Evolutionary conservation across 1,139 yeast genomes (phyloP).

Genomic region (Taphrina confusa): DNA sequence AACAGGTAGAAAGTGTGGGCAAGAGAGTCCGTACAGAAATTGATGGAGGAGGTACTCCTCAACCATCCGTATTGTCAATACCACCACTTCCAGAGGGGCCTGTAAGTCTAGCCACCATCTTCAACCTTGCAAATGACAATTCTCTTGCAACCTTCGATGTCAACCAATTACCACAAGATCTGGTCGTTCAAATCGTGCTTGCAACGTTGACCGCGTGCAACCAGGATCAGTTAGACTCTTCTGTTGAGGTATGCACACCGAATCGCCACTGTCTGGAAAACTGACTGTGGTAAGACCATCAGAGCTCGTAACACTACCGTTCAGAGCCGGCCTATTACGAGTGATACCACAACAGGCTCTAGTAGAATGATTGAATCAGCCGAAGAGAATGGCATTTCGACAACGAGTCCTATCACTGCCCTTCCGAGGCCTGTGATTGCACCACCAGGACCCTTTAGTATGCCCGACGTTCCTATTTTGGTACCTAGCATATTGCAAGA

Average conservation of each 20-base stretch:
- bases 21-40: constrained; percentile 15
- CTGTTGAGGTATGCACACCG: constrained; percentile 34
- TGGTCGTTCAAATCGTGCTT: constrained; percentile 65
- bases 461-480: constrained; percentile 33
- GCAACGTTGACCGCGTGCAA: constrained; percentile 62
- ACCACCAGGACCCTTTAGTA: constrained; percentile 17
- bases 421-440: constrained; percentile 6
- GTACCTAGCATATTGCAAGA: constrained; percentile 35
- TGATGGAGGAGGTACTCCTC: constrained; percentile 33
- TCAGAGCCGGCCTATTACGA: constrained; percentile 15
- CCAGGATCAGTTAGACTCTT: constrained; percentile 53
- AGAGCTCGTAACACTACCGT: constrained; percentile 26
- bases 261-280: not conserved
- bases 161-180: constrained; percentile 63
- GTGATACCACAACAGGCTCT: not conserved
- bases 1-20: constrained; percentile 4
- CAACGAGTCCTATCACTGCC: not conserved
- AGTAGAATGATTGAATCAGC: not conserved
- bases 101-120: constrained; percentile 29
- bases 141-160: constrained; percentile 69
- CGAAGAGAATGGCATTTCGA: not conserved
- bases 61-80: constrained; percentile 18
- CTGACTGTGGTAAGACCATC: constrained; percentile 1
- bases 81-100: constrained; percentile 38
- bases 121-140: constrained; percentile 37